phyloP scores from a whole-genome alignment of 441 rosid species.

The Flueggea neowawraea region DNA sequence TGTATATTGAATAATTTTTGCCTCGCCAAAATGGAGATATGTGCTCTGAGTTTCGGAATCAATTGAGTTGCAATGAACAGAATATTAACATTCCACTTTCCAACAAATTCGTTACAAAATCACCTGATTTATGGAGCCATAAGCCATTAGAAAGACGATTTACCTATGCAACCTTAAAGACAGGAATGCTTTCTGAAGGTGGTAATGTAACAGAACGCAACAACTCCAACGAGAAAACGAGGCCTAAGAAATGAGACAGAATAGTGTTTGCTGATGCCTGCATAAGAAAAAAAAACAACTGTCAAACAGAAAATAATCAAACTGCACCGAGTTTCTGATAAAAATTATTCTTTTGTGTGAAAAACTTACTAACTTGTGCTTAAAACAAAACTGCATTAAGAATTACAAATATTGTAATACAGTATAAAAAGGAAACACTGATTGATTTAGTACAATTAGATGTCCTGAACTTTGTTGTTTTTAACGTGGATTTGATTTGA shows the following conservation, averaged over 20 bases:
- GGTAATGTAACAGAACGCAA: conserved; percentile 85
- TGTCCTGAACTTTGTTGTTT: too few species aligned
- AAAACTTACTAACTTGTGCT: too few species aligned
- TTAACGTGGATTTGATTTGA: too few species aligned
- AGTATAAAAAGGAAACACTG: too few species aligned
- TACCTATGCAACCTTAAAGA: conserved; percentile 51
- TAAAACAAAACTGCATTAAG: too few species aligned
- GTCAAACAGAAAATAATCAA: not conserved
- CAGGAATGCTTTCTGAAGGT: conserved; percentile 41
- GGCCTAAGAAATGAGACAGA: conserved; percentile 95
- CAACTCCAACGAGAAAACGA: conserved; percentile 83
- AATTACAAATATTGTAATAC: too few species aligned
- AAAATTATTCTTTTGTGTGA: too few species aligned
- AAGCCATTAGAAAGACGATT: conserved; percentile 8
- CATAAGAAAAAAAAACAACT: conserved; percentile 16
- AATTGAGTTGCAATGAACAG: conserved; percentile 5
- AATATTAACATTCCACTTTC: conserved; percentile 12
- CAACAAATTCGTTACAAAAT: conserved; percentile 21
- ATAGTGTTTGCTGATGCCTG: conserved; percentile 96
- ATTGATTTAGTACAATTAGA: too few species aligned
- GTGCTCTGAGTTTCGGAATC: not conserved
- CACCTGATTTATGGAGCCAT: conserved; percentile 1
- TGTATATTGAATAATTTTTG: too few species aligned
- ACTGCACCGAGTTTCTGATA: not conserved
- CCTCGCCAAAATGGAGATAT: not conserved